These are phyloP conservation scores for Hanseniaspora lindneri DNA, from an alignment of 805 yeast species.

Conservation along the genomic window DNA sequence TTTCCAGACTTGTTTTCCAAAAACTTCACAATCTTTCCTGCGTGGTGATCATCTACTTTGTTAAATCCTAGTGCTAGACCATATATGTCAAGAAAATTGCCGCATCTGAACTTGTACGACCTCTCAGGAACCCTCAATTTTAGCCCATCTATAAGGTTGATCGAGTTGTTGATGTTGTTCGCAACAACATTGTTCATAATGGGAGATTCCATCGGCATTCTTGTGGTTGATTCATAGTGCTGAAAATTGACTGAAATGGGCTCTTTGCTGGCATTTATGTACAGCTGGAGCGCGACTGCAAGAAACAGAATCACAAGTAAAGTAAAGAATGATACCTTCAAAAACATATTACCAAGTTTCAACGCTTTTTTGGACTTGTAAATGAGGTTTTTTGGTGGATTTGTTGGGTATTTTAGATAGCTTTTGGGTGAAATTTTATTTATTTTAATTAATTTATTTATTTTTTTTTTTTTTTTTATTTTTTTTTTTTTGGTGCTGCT, in stretches of 20 bases:
- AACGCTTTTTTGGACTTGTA: background rate
- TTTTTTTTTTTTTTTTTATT: too few relatives aligned
- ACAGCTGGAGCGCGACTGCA: background rate
- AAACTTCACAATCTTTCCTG: constrained; percentile 2
- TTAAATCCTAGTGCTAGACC: constrained; percentile 20
- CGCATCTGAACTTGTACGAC: constrained; percentile 39
- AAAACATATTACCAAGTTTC: background rate
- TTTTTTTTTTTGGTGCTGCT: too few relatives aligned
- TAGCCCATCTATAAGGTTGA: constrained; percentile 14
- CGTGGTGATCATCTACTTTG: background rate
- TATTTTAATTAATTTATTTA: too few relatives aligned
- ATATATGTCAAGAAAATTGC: constrained; percentile 68
- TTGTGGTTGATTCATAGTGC: constrained; percentile 12
- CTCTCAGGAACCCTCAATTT: constrained; percentile 14
- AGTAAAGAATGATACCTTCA: background rate
- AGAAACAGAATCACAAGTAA: background rate
- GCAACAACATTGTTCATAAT: constrained; percentile 12
- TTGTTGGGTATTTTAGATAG: background rate
- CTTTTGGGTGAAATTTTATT: background rate
- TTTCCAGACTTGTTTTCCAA: constrained; percentile 25
- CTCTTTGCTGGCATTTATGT: constrained; percentile 4
- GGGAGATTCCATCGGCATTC: constrained; percentile 6
- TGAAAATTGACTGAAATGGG: constrained; percentile 10
- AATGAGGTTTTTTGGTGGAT: background rate
- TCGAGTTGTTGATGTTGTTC: constrained; percentile 8